These are phyloP conservation scores for Mayamaea pseudoterrestris DNA, from an alignment of 108 stramenopile species.

Conservation along the genomic window DNA sequence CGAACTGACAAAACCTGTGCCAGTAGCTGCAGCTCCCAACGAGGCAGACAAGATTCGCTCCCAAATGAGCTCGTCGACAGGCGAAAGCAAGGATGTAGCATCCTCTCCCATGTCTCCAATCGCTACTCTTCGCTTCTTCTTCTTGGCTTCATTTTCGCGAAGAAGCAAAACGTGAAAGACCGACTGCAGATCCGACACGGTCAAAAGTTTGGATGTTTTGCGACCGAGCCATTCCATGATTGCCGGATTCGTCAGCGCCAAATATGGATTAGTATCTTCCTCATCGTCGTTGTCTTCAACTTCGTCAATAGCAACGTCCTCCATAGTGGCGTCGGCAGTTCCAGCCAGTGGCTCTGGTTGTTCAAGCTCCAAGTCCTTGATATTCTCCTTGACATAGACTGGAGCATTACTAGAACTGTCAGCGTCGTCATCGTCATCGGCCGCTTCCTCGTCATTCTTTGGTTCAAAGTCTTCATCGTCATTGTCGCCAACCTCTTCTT, in stretches of 20 bases:
- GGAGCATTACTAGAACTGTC: no score
- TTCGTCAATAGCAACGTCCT: background rate
- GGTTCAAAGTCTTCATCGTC: background rate
- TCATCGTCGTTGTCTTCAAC: slow-evolving; percentile 1
- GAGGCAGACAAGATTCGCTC: background rate
- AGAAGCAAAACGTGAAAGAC: no score
- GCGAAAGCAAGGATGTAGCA: background rate
- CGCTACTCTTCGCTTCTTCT: slow-evolving; percentile 5
- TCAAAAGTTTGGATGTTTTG: slow-evolving; percentile 3
- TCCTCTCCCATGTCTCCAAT: background rate
- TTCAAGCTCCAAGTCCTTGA: background rate
- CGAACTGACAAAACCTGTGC: no score
- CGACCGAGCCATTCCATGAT: slow-evolving; percentile 6
- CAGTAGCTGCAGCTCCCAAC: no score
- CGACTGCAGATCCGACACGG: background rate
- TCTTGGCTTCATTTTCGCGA: background rate
- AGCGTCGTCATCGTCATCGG: background rate
- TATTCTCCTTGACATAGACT: background rate
- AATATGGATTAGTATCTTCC: slow-evolving; percentile 7
- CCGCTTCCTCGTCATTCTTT: slow-evolving; percentile 1
- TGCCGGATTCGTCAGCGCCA: background rate
- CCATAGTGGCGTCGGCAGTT: background rate
- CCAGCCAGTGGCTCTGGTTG: no score
- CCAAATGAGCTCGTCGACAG: slow-evolving; percentile 2
- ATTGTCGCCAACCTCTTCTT: background rate